These are phyloP conservation scores for Lyophyllum decastes DNA, from an alignment of 768 basidiomycete genomes.

Conservation along the genomic window DNA sequence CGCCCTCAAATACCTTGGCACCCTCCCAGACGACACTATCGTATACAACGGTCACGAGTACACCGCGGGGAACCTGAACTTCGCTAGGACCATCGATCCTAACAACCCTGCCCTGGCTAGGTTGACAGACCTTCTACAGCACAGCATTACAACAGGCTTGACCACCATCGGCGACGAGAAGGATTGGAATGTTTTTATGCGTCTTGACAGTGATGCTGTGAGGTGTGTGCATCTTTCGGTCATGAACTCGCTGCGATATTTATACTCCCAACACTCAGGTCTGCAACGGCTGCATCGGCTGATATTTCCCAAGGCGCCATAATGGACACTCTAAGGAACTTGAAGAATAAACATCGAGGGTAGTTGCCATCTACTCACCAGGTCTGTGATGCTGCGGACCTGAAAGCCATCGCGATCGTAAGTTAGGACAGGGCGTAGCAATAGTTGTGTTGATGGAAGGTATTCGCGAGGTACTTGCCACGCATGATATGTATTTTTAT, in stretches of 20 bases:
- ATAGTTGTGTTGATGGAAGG: not conserved
- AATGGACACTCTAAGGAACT: conserved; percentile 74
- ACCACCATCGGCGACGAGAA: conserved; percentile 94
- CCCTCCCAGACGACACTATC: conserved; percentile 76
- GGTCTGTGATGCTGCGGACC: not conserved
- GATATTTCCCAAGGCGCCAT: conserved; percentile 52
- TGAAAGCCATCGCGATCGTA: conserved; percentile 10
- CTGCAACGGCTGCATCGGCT: conserved; percentile 40
- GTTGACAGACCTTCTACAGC: conserved; percentile 56
- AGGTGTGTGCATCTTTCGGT: conserved; percentile 44
- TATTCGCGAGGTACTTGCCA: not conserved
- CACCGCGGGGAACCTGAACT: conserved; percentile 71
- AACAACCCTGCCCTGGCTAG: conserved; percentile 60
- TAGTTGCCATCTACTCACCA: conserved; percentile 25
- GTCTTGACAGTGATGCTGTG: conserved; percentile 62
- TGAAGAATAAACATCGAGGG: conserved; percentile 85
- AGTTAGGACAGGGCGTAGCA: not conserved
- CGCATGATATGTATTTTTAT: conserved; percentile 6
- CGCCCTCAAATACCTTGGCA: conserved; percentile 69
- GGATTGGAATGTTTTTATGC: conserved; percentile 95
- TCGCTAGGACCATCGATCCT: conserved; percentile 64
- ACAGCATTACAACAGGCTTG: conserved; percentile 74
- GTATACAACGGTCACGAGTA: conserved; percentile 95
- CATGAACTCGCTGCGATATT: not conserved
- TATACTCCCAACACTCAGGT: conserved; percentile 37